These are phyloP conservation scores for Radiomyces spectabilis DNA, from an alignment of 192 early-diverging fungal genomes.

Conservation along the genomic window DNA sequence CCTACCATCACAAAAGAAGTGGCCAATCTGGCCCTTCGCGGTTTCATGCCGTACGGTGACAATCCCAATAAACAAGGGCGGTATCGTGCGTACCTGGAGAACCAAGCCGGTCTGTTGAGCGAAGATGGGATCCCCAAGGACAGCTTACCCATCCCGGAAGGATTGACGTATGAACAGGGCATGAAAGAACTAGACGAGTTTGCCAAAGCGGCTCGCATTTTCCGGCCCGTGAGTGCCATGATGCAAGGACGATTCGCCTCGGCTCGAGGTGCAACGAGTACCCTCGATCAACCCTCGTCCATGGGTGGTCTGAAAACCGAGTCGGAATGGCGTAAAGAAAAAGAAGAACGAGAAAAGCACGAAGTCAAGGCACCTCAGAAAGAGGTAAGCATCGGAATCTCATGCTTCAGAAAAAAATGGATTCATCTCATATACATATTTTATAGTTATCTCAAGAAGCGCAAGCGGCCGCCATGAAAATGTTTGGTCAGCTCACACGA, in stretches of 20 bases:
- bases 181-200: constrained; percentile 67
- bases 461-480: constrained; percentile 48
- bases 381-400: no score
- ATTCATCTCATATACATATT: background rate
- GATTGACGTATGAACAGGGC: constrained; percentile 32
- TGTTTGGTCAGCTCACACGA: constrained; percentile 66
- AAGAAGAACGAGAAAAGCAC: constrained; percentile 1
- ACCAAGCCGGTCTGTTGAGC: constrained; percentile 43
- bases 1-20: constrained; percentile 53
- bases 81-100: constrained; percentile 64
- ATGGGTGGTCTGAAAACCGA: constrained; percentile 37
- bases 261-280: constrained; percentile 15
- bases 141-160: constrained; percentile 22
- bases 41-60: constrained; percentile 74
- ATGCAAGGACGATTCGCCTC: constrained; percentile 70
- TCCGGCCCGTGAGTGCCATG: constrained; percentile 57
- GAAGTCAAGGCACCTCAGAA: constrained; percentile 2
- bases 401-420: background rate
- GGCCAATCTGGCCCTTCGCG: constrained; percentile 61
- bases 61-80: constrained; percentile 63
- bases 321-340: constrained; percentile 19
- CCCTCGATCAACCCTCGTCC: constrained; percentile 22
- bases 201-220: constrained; percentile 67
- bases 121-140: constrained; percentile 10
- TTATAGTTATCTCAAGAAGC: constrained; percentile 24